These are phyloP conservation scores for Sporothrix schenckii DNA, from an alignment of 2,329 filamentous ascomycete genomes.

Conservation along the genomic window DNA sequence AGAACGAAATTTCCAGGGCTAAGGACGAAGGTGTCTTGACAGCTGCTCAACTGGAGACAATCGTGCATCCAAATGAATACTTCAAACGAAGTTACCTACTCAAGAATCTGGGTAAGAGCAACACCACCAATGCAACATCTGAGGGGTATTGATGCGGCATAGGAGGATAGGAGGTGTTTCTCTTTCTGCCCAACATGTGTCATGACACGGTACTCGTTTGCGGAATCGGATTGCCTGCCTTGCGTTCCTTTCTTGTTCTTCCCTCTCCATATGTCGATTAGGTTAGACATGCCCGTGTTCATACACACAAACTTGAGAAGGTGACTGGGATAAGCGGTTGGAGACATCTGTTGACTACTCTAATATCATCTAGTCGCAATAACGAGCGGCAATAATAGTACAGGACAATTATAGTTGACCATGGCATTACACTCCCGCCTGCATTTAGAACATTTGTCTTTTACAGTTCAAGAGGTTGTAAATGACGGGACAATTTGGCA, in stretches of 20 bases:
- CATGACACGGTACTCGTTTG: background rate
- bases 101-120: constrained; percentile 70
- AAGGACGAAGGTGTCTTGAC: constrained; percentile 74
- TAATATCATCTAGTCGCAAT: too few species aligned
- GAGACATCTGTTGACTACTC: too few species aligned
- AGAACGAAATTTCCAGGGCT: constrained; percentile 72
- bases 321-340: too few species aligned
- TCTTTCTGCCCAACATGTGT: background rate
- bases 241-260: background rate
- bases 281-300: too few species aligned
- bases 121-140: constrained; percentile 59
- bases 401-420: too few species aligned
- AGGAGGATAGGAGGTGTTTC: background rate
- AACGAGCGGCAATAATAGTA: too few species aligned
- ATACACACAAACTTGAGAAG: too few species aligned
- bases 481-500: too few species aligned
- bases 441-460: too few species aligned
- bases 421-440: too few species aligned
- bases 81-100: constrained; percentile 93
- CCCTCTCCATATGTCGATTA: too few species aligned
- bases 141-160: constrained; percentile 47
- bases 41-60: constrained; percentile 82
- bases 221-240: background rate
- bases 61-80: constrained; percentile 96
- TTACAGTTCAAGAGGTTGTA: too few species aligned